Evolutionary conservation across 2,329 filamentous ascomycete genomes (phyloP).

Genomic region (Claviceps paspali): DNA sequence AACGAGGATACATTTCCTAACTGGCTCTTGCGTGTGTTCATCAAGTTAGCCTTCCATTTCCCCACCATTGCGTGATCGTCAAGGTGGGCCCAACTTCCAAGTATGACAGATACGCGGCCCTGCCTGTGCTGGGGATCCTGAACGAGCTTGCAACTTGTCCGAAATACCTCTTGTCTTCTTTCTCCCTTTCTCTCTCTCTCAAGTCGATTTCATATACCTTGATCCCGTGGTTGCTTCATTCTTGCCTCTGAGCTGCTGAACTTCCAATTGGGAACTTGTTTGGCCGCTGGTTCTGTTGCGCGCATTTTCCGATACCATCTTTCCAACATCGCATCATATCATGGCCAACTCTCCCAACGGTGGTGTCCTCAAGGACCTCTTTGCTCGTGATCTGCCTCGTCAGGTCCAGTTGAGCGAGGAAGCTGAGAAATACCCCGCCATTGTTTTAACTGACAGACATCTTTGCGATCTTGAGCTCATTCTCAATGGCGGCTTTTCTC

Average conservation of each 20-base stretch:
- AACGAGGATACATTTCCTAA: too few species aligned
- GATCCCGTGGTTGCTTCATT: too few species aligned
- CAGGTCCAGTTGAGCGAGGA: constrained; percentile 67
- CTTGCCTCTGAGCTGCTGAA: constrained; percentile 5
- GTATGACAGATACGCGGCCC: constrained; percentile 1
- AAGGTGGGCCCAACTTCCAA: constrained; percentile 3
- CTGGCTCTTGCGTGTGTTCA: too few species aligned
- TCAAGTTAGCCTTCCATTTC: background rate
- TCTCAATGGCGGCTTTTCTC: constrained; percentile 94
- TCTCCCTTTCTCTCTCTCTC: background rate
- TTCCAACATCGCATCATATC: constrained; percentile 10
- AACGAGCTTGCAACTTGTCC: background rate
- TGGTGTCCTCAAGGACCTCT: constrained; percentile 93
- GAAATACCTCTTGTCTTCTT: constrained; percentile 5
- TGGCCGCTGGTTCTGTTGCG: background rate
- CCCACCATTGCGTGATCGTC: constrained; percentile 19
- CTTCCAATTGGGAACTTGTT: background rate
- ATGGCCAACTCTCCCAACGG: constrained; percentile 68
- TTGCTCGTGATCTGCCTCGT: constrained; percentile 78
- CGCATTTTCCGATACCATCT: background rate
- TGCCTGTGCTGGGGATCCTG: constrained; percentile 1
- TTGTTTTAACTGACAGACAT: constrained; percentile 81
- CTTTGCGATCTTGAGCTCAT: constrained; percentile 96
- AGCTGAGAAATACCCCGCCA: constrained; percentile 71
- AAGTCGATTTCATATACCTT: background rate